phyloP scores from a whole-genome alignment of 495 filamentous ascomycete species.

The Podospora appendiculata region DNA sequence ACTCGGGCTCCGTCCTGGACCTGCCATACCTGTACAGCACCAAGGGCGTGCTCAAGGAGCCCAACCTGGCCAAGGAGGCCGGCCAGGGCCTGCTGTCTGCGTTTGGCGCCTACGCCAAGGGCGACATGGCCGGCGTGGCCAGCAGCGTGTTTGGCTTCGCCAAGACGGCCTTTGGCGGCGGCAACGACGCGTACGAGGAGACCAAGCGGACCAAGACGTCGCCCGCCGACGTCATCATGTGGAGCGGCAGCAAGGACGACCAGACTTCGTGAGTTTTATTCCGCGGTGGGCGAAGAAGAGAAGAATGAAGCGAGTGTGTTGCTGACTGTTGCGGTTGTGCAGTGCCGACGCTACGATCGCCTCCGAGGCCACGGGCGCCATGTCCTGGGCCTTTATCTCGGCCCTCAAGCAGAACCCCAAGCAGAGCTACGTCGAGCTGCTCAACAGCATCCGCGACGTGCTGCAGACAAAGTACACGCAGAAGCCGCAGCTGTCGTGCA shows the following conservation, averaged over 20 bases:
- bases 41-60: constrained; percentile 92
- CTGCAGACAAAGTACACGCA: constrained; percentile 80
- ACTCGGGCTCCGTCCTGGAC: constrained; percentile 92
- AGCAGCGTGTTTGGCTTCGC: constrained; percentile 67
- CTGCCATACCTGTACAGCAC: constrained; percentile 97
- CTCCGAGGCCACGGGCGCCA: constrained; percentile 88
- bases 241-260: constrained; percentile 89
- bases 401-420: constrained; percentile 88
- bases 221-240: constrained; percentile 97
- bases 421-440: constrained; percentile 89
- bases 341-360: constrained; percentile 57
- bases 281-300: not conserved
- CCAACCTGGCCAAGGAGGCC: constrained; percentile 95
- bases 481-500: constrained; percentile 94
- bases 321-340: constrained; percentile 13
- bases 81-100: constrained; percentile 82
- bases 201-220: constrained; percentile 86
- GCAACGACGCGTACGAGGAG: constrained; percentile 76
- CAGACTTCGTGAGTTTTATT: constrained; percentile 71
- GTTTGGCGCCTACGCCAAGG: constrained; percentile 72
- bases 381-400: constrained; percentile 92
- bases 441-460: constrained; percentile 91
- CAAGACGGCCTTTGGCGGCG: constrained; percentile 82
- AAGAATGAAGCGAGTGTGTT: not conserved
- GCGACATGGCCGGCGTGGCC: constrained; percentile 73